Conservation (phyloP, 1,139 yeast genomes). For the Scheffersomyces segobiensis region DNA sequence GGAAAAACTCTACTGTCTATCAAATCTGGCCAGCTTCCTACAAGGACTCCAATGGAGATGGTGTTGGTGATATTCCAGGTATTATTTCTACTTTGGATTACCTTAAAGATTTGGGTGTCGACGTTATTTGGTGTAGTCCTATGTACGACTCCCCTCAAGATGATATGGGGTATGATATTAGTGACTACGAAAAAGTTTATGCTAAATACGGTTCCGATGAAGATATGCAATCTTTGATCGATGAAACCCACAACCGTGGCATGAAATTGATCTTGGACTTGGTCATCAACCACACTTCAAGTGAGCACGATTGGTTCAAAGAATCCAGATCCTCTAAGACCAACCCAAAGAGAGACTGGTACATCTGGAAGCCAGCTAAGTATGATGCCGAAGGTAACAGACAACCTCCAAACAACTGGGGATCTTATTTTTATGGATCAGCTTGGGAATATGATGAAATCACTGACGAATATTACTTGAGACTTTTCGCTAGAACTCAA, state of each 20-base stretch:
- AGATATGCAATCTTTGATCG: conserved; percentile 50
- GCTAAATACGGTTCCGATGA: conserved; percentile 55
- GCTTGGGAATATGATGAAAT: conserved; percentile 58
- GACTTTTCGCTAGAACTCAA: conserved; percentile 51
- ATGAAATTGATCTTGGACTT: conserved; percentile 55
- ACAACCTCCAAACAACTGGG: conserved; percentile 60
- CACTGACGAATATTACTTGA: conserved; percentile 55
- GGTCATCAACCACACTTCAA: conserved; percentile 60
- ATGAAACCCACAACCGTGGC: conserved; percentile 48
- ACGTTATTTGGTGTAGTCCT: conserved; percentile 59
- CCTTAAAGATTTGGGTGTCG: conserved; percentile 51
- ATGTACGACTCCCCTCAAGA: conserved; percentile 60
- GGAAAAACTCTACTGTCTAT: conserved; percentile 58
- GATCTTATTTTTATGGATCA: conserved; percentile 50
- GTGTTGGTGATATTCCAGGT: conserved; percentile 58
- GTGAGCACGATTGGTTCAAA: conserved; percentile 58
- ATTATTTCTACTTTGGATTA: conserved; percentile 53
- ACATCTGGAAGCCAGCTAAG: conserved; percentile 54
- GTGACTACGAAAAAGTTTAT: conserved; percentile 52
- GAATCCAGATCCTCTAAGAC: conserved; percentile 52
- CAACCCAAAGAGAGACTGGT: conserved; percentile 63
- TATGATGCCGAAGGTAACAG: conserved; percentile 49
- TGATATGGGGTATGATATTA: conserved; percentile 65
- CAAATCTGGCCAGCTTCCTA: conserved; percentile 62
- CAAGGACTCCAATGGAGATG: conserved; percentile 59